Evolutionary conservation across 805 yeast genomes (phyloP).

Genomic region (Debaryomyces tyrocola): DNA sequence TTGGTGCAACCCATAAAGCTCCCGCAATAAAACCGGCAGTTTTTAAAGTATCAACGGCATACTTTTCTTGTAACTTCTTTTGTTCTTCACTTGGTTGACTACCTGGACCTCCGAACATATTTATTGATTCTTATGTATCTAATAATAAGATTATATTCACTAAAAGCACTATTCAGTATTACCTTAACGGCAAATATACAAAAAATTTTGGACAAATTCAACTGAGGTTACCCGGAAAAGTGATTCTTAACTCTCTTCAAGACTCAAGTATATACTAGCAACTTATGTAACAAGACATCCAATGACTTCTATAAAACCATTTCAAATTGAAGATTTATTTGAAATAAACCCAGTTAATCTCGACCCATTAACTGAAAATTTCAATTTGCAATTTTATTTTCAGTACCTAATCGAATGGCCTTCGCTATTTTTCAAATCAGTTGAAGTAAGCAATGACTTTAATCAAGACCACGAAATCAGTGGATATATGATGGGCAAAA

Average conservation of each 20-base stretch:
- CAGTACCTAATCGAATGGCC: conserved; percentile 90
- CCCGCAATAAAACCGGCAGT: conserved; percentile 64
- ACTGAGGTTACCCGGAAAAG: conserved; percentile 1
- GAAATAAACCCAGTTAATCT: conserved; percentile 72
- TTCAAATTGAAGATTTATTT: conserved; percentile 82
- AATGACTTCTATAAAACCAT: conserved; percentile 89
- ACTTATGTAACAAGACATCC: not conserved
- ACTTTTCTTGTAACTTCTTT: conserved; percentile 63
- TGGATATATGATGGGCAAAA: conserved; percentile 93
- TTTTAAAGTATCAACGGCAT: conserved; percentile 57
- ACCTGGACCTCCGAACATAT: conserved; percentile 53
- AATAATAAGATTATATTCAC: not conserved
- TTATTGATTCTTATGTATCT: not conserved
- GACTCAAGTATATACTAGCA: not conserved
- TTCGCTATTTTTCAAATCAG: conserved; percentile 76
- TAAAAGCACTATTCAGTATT: not conserved
- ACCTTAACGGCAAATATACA: not conserved
- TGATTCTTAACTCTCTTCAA: too few species aligned
- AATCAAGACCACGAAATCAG: conserved; percentile 33
- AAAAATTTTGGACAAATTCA: not conserved
- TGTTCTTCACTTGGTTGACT: conserved; percentile 58
- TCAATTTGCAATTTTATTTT: conserved; percentile 77
- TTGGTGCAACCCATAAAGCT: conserved; percentile 61
- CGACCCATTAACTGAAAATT: conserved; percentile 91
- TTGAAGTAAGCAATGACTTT: conserved; percentile 30